A percentile compares a stretch with the other conserved stretches of the same genome.
Evolutionary conservation across 148 eudicot genomes (phyloP).

Genomic region (Diospyros kaki): DNA sequence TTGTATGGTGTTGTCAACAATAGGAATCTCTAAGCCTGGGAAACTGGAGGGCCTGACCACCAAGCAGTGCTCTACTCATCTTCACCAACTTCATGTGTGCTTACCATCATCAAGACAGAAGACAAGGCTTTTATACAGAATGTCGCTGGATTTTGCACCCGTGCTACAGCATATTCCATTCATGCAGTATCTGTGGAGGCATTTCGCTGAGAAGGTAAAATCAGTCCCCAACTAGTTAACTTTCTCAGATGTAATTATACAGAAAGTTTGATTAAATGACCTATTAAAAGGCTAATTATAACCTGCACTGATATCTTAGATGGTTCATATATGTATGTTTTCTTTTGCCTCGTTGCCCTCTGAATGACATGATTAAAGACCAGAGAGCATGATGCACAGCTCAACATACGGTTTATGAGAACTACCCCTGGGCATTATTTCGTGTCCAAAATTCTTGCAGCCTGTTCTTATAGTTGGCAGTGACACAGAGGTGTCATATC

Average conservation of each 20-base stretch:
- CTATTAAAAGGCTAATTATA: not conserved
- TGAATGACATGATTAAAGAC: too few species aligned
- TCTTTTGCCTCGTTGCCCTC: not conserved
- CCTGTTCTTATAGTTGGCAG: not conserved
- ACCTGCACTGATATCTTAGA: too few species aligned
- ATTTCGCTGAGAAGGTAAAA: constrained; percentile 81
- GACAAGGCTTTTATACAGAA: constrained; percentile 88
- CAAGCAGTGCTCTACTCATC: constrained; percentile 84
- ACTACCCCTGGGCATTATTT: too few species aligned
- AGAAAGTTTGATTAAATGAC: not conserved
- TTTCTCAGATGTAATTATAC: not conserved
- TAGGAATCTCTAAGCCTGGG: constrained; percentile 95
- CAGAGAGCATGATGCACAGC: too few species aligned
- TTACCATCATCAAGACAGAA: constrained; percentile 76
- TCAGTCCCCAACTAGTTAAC: not conserved
- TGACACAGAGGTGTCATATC: too few species aligned
- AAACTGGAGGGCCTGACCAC: constrained; percentile 86
- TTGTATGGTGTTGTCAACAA: constrained; percentile 94
- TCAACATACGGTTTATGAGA: too few species aligned
- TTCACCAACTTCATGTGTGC: constrained; percentile 96
- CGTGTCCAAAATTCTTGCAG: too few species aligned
- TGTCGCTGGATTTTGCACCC: constrained; percentile 96
- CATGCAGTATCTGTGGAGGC: constrained; percentile 76
- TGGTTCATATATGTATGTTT: not conserved
- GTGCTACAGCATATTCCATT: constrained; percentile 75